phyloP scores from a whole-genome alignment of 495 filamentous ascomycete genomes.

The Usnea hakonensis region DNA sequence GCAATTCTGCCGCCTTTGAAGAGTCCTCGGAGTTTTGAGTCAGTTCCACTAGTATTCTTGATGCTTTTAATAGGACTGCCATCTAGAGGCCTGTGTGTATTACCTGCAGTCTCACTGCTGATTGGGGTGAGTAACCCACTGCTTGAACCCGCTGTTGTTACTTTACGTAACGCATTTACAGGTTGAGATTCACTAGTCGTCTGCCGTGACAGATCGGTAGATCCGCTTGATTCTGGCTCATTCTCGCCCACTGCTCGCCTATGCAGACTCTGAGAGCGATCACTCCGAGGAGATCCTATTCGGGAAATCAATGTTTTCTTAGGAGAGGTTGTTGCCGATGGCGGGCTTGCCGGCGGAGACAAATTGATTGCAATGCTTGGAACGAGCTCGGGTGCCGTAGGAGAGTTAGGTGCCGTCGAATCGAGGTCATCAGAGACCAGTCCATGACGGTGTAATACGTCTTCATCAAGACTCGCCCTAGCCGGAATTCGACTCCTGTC shows the following conservation, averaged over 20 bases:
- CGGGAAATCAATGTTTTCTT: conserved; percentile 41
- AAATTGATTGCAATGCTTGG: conserved; percentile 52
- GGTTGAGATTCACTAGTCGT: conserved; percentile 9
- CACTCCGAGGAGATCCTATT: conserved; percentile 35
- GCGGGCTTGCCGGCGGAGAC: conserved; percentile 46
- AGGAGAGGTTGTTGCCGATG: conserved; percentile 46
- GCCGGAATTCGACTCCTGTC: not conserved
- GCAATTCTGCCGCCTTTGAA: conserved; percentile 50
- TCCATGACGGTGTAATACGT: conserved; percentile 27
- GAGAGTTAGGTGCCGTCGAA: conserved; percentile 42
- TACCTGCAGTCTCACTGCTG: conserved; percentile 8
- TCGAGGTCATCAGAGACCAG: conserved; percentile 43
- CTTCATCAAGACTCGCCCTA: conserved; percentile 19
- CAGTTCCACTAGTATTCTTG: conserved; percentile 22
- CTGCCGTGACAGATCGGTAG: conserved; percentile 5
- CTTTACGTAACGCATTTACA: conserved; percentile 1
- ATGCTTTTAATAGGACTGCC: conserved; percentile 13
- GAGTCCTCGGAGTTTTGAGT: conserved; percentile 40
- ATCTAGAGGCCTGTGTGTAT: conserved; percentile 14
- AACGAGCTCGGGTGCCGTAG: conserved; percentile 38
- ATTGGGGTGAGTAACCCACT: conserved; percentile 20
- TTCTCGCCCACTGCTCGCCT: conserved; percentile 16
- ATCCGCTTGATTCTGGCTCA: conserved; percentile 11
- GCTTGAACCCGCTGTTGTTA: conserved; percentile 4
- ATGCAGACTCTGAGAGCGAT: conserved; percentile 39